Conservation (phyloP, 305 asterid species). For the Fraxinus velutina region DNA sequence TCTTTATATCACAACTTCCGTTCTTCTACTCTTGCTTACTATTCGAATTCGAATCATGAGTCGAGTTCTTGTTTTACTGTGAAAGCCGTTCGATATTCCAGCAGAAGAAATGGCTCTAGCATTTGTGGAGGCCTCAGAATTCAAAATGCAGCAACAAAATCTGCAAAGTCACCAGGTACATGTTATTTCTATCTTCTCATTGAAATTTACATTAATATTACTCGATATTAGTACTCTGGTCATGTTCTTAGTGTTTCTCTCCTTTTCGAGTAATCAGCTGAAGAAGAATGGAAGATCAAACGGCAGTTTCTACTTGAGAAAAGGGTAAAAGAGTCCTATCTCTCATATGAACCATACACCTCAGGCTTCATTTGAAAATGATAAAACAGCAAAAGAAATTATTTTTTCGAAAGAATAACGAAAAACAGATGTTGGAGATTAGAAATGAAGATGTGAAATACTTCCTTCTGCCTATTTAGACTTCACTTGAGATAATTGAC, state of each 20-base stretch:
- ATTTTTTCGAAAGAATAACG: background rate
- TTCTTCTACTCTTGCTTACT: constrained; percentile 25
- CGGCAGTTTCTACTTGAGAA: constrained; percentile 61
- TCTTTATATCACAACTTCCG: constrained; percentile 34
- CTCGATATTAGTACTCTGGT: background rate
- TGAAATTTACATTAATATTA: background rate
- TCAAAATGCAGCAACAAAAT: constrained; percentile 64
- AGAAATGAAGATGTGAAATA: background rate
- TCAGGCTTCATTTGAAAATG: background rate
- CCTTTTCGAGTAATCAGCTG: constrained; percentile 59
- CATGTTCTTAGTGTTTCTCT: constrained; percentile 17
- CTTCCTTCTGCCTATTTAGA: background rate
- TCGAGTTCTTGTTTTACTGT: constrained; percentile 26
- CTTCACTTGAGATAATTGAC: background rate
- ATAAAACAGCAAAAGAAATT: background rate
- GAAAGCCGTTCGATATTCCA: constrained; percentile 25
- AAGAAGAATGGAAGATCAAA: constrained; percentile 80
- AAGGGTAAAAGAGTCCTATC: constrained; percentile 38
- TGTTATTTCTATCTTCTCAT: background rate
- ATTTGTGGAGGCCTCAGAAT: constrained; percentile 35
- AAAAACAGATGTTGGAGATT: background rate
- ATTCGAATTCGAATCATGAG: constrained; percentile 28
- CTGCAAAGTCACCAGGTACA: constrained; percentile 56
- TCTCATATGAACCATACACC: background rate
- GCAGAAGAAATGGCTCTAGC: constrained; percentile 28